Conservation (phyloP, 2,329 filamentous ascomycete species). For the Exophiala spinifera region DNA sequence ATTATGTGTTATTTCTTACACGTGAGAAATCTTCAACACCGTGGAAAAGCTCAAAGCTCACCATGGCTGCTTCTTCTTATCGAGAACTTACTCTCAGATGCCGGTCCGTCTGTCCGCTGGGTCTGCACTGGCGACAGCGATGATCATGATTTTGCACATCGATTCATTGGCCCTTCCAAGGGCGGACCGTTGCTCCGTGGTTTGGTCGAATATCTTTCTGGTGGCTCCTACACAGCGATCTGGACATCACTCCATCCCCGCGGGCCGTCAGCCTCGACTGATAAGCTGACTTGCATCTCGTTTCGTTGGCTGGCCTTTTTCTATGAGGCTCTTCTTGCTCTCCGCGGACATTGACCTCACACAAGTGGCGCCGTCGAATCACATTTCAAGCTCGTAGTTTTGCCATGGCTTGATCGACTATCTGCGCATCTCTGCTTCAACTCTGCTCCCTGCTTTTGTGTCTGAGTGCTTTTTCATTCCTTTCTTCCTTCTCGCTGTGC, state of each 20-base stretch:
- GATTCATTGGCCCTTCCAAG: constrained; percentile 13
- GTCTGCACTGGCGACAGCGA: constrained; percentile 15
- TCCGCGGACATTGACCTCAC: constrained; percentile 15
- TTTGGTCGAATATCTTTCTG: too few relatives aligned
- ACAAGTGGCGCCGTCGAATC: constrained; percentile 8
- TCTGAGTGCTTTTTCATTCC: too few relatives aligned
- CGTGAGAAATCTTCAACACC: too few relatives aligned
- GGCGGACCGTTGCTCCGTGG: too few relatives aligned
- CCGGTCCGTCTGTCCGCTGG: too few relatives aligned
- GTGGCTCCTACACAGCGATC: neutral
- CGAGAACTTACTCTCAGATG: too few relatives aligned
- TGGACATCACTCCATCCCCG: neutral
- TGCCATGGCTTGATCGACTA: neutral
- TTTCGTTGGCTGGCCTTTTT: constrained; percentile 7
- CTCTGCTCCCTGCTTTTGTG: too few relatives aligned
- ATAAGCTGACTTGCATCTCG: constrained; percentile 5
- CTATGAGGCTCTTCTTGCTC: neutral
- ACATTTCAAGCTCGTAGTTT: neutral
- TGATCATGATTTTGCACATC: constrained; percentile 20
- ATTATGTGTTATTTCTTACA: too few relatives aligned
- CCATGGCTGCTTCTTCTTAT: too few relatives aligned
- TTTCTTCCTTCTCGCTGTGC: neutral
- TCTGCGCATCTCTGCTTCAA: neutral
- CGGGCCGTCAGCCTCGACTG: constrained; percentile 10
- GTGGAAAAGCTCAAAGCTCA: too few relatives aligned